A percentile compares a stretch with the other conserved stretches of the same genome.
Conservation (phyloP, 2,329 filamentous ascomycete genomes). For the Aspergillus awamori region DNA sequence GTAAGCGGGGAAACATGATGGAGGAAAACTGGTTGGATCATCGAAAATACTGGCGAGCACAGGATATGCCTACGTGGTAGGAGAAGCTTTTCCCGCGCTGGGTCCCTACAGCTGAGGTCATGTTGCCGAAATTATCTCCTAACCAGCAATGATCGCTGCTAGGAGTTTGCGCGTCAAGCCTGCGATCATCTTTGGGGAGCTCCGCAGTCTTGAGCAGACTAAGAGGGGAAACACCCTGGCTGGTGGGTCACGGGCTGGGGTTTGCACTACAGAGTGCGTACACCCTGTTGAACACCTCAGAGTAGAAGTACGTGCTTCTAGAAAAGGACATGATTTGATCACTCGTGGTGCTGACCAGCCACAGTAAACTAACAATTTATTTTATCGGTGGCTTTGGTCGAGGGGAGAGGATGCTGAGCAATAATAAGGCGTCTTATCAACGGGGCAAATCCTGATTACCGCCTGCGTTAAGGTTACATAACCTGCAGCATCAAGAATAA, state of each 20-base stretch:
- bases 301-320: neutral
- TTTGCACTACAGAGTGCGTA: neutral
- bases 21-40: neutral
- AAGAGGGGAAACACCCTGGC: slow-evolving; percentile 1
- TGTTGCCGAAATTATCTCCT: slow-evolving; percentile 7
- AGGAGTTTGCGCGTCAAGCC: slow-evolving; percentile 21
- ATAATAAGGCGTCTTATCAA: neutral
- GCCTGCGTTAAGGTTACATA: slow-evolving; percentile 2
- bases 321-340: neutral
- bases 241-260: neutral
- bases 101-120: slow-evolving; percentile 18
- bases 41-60: neutral
- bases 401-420: neutral
- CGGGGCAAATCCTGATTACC: neutral
- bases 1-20: neutral
- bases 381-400: neutral
- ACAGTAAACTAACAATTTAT: neutral
- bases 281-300: neutral
- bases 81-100: slow-evolving; percentile 2
- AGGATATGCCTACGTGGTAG: neutral
- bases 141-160: slow-evolving; percentile 22
- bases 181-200: slow-evolving; percentile 4
- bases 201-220: slow-evolving; percentile 11
- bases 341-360: neutral
- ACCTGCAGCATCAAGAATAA: slow-evolving; percentile 8